A percentile compares a stretch with the other conserved stretches of the same genome.
These are phyloP conservation scores for Pseudopyricularia javanii DNA, from an alignment of 2,329 filamentous ascomycete species.

Conservation along the genomic window DNA sequence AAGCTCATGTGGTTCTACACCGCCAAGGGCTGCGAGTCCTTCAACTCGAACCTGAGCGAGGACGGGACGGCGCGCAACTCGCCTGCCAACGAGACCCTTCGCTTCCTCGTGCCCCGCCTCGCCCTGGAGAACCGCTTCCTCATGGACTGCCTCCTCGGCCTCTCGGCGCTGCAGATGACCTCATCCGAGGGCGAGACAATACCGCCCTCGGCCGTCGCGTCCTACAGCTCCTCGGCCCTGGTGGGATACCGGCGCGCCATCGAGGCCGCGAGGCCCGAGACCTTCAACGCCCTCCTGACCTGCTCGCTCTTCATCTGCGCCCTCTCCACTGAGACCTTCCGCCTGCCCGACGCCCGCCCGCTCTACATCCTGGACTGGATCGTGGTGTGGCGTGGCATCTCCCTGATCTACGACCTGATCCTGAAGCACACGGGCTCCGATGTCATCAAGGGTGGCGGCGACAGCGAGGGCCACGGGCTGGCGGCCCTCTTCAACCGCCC, in stretches of 20 bases:
- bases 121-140: slow-evolving; percentile 41
- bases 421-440: slow-evolving; percentile 23
- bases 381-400: slow-evolving; percentile 40
- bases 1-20: slow-evolving; percentile 44
- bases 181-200: slow-evolving; percentile 19
- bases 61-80: slow-evolving; percentile 1
- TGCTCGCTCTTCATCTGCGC: slow-evolving; percentile 38
- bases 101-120: slow-evolving; percentile 31
- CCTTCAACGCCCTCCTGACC: slow-evolving; percentile 36
- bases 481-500: slow-evolving; percentile 35
- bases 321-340: slow-evolving; percentile 36
- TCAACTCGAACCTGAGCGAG: slow-evolving; percentile 5
- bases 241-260: slow-evolving; percentile 39
- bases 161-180: slow-evolving; percentile 37
- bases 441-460: background rate
- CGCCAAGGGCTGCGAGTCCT: slow-evolving; percentile 21
- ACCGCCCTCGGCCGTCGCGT: slow-evolving; percentile 22
- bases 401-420: slow-evolving; percentile 31
- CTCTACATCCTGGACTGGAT: slow-evolving; percentile 45
- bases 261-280: slow-evolving; percentile 27
- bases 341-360: slow-evolving; percentile 28
- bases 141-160: slow-evolving; percentile 39
- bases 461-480: slow-evolving; percentile 11
- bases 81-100: slow-evolving; percentile 28
- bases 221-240: slow-evolving; percentile 36